These are phyloP conservation scores for Eucalyptus regnans DNA, from an alignment of 345 rosid genomes.

Conservation along the genomic window DNA sequence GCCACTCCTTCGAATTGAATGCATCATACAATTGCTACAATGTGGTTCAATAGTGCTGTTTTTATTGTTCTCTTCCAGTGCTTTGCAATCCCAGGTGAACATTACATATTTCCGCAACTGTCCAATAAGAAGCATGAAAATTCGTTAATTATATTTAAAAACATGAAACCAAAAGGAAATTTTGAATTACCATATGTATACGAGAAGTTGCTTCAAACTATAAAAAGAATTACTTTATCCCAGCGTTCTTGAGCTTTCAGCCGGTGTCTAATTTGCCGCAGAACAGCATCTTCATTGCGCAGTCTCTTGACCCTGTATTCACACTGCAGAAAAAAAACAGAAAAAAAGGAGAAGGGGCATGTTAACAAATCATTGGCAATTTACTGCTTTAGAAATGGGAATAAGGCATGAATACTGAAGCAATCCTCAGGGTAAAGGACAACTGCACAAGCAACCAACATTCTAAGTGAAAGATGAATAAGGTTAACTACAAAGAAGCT, in stretches of 20 bases:
- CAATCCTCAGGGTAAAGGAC: neutral
- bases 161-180: neutral
- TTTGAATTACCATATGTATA: neutral
- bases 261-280: conserved; percentile 56
- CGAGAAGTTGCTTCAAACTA: neutral
- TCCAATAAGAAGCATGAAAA: neutral
- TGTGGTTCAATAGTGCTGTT: conserved; percentile 5
- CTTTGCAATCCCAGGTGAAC: conserved; percentile 67
- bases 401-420: neutral
- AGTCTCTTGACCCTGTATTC: conserved; percentile 80
- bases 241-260: conserved; percentile 76
- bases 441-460: neutral
- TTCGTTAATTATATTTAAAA: neutral
- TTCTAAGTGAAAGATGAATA: neutral
- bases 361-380: neutral
- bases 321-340: conserved; percentile 29
- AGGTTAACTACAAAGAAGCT: neutral
- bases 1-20: conserved; percentile 18
- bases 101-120: conserved; percentile 90
- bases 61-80: conserved; percentile 23
- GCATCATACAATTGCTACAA: conserved; percentile 20
- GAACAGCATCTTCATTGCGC: conserved; percentile 64
- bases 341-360: neutral
- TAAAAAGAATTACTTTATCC: conserved; percentile 54
- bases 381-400: neutral